These are phyloP conservation scores for Detonula confervacea DNA, from an alignment of 352 stramenopile species.

Conservation along the genomic window DNA sequence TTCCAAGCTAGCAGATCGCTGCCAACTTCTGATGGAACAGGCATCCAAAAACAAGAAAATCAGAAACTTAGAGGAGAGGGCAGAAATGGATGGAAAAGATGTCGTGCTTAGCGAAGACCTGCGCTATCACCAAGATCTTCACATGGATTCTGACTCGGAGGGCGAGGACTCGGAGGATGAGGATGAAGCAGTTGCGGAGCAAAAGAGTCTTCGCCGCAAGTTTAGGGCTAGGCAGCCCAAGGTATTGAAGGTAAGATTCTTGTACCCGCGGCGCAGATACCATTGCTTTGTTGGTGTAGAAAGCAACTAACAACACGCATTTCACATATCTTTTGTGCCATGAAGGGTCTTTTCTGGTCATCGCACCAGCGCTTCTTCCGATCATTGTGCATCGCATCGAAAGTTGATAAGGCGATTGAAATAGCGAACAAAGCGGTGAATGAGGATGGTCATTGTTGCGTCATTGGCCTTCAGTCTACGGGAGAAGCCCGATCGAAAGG, in stretches of 20 bases:
- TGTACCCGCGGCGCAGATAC: no score
- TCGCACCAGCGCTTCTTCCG: constrained; percentile 86
- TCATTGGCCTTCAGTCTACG: constrained; percentile 86
- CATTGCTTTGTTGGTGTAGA: no score
- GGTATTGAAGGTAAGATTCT: constrained; percentile 29
- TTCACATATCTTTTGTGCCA: no score
- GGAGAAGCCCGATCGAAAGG: constrained; percentile 73
- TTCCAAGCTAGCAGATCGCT: constrained; percentile 43
- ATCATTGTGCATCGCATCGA: constrained; percentile 61
- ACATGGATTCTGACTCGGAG: constrained; percentile 41
- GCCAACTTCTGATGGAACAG: constrained; percentile 5
- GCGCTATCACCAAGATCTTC: constrained; percentile 32
- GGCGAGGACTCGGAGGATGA: constrained; percentile 31
- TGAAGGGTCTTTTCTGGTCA: constrained; percentile 63
- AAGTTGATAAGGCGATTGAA: constrained; percentile 68
- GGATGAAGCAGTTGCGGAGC: constrained; percentile 35
- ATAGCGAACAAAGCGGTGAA: constrained; percentile 62
- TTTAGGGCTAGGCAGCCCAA: constrained; percentile 34
- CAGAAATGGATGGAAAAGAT: no score
- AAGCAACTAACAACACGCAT: no score
- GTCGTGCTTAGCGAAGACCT: constrained; percentile 20
- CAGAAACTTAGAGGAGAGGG: constrained; percentile 1
- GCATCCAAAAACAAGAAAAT: constrained; percentile 33
- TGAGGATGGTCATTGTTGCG: constrained; percentile 69
- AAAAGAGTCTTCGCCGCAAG: constrained; percentile 37